phyloP scores from a whole-genome alignment of 2,329 filamentous ascomycete genomes.

The Arthrocladium fulminans region DNA sequence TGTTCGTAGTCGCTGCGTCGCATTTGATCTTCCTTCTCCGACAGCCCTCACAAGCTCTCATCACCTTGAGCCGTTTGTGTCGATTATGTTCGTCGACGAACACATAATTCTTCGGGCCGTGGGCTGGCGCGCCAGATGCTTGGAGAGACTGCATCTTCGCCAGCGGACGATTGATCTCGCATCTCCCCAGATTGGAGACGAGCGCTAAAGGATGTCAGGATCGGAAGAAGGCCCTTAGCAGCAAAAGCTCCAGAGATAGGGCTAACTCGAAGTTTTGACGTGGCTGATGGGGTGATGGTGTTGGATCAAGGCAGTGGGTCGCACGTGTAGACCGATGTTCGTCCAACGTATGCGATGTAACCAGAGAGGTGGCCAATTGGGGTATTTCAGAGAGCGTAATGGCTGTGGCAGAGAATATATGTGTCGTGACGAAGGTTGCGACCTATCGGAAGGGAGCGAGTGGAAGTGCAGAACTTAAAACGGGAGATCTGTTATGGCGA shows the following conservation, averaged over 20 bases:
- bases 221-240: not conserved
- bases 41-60: slow-evolving; percentile 95
- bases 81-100: slow-evolving; percentile 98
- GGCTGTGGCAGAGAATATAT: not conserved
- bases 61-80: slow-evolving; percentile 93
- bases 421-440: not conserved
- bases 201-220: slow-evolving; percentile 7
- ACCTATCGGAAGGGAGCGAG: not conserved
- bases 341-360: not conserved
- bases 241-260: not conserved
- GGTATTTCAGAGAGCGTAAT: not conserved
- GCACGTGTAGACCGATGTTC: not conserved
- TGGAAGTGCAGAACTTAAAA: not conserved
- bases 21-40: slow-evolving; percentile 95
- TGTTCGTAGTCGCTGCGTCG: slow-evolving; percentile 92
- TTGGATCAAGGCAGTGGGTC: slow-evolving; percentile 2
- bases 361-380: not conserved
- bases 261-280: slow-evolving; percentile 1
- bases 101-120: slow-evolving; percentile 63
- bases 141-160: slow-evolving; percentile 22
- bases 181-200: slow-evolving; percentile 4
- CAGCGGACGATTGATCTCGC: slow-evolving; percentile 11
- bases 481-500: not conserved
- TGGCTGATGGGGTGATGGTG: not conserved
- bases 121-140: slow-evolving; percentile 13